Evolutionary conservation across 768 basidiomycete genomes (phyloP).

Genomic region (Hygrophorus pudorinus): DNA sequence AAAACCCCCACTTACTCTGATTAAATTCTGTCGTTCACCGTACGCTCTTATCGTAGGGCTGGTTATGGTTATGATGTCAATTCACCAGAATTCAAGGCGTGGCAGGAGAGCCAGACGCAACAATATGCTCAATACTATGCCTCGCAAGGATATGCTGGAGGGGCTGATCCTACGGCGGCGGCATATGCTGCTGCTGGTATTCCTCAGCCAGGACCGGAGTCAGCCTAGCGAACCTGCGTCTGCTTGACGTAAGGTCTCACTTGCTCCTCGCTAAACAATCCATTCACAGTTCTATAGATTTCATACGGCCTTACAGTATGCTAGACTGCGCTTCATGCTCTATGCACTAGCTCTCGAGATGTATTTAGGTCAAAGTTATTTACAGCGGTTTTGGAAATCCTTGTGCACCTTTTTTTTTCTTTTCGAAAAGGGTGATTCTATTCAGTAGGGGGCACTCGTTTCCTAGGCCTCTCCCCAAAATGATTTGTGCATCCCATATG

Average conservation of each 20-base stretch:
- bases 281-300: no score
- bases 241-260: neutral
- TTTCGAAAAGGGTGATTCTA: no score
- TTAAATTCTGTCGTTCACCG: neutral
- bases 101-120: constrained; percentile 65
- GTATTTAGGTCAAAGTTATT: no score
- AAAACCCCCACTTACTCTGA: constrained; percentile 11
- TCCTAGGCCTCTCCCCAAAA: no score
- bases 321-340: no score
- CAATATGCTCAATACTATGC: constrained; percentile 70
- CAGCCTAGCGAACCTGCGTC: neutral
- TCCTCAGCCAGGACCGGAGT: neutral
- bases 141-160: constrained; percentile 36
- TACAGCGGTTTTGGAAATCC: no score
- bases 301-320: no score
- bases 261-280: no score
- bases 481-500: no score
- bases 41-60: constrained; percentile 44
- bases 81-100: constrained; percentile 70
- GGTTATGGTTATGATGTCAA: constrained; percentile 84
- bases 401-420: no score
- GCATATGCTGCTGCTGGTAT: constrained; percentile 6
- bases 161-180: constrained; percentile 12
- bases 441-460: no score
- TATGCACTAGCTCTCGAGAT: no score